Conservation (phyloP, 2,329 filamentous ascomycete species). For the Verticillium zaregamsianum region DNA sequence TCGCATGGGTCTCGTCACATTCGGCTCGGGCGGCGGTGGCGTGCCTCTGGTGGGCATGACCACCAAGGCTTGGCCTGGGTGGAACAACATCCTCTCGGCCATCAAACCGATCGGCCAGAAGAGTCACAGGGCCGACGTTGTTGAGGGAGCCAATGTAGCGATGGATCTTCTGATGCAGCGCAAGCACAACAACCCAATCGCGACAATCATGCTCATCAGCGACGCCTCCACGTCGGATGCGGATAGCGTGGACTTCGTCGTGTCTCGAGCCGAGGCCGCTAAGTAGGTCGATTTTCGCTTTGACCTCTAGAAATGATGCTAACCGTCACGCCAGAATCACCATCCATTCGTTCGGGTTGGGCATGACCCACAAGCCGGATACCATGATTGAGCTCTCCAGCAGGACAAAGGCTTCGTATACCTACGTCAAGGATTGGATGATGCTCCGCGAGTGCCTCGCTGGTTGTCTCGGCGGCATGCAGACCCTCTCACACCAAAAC, state of each 20-base stretch:
- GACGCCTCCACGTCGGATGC: conserved; percentile 92
- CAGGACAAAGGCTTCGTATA: conserved; percentile 93
- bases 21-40: conserved; percentile 88
- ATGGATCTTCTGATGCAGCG: conserved; percentile 99
- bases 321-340: conserved; percentile 60
- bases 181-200: conserved; percentile 91
- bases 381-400: conserved; percentile 98
- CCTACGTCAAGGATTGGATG: conserved; percentile 99
- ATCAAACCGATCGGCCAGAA: conserved; percentile 95
- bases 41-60: conserved; percentile 98
- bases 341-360: conserved; percentile 94
- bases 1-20: conserved; percentile 95
- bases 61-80: conserved; percentile 88
- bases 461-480: conserved; percentile 85
- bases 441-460: conserved; percentile 96
- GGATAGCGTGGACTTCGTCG: conserved; percentile 96
- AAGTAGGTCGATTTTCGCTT: conserved; percentile 59
- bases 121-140: conserved; percentile 91
- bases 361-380: conserved; percentile 95
- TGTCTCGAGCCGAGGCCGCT: conserved; percentile 91
- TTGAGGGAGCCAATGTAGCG: conserved; percentile 94
- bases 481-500: conserved; percentile 96
- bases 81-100: conserved; percentile 78
- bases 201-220: conserved; percentile 93
- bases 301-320: conserved; percentile 8